Base-by-base conservation (phyloP, 495 filamentous ascomycete genomes). In the Aspergillus carlsbadensis region DNA sequence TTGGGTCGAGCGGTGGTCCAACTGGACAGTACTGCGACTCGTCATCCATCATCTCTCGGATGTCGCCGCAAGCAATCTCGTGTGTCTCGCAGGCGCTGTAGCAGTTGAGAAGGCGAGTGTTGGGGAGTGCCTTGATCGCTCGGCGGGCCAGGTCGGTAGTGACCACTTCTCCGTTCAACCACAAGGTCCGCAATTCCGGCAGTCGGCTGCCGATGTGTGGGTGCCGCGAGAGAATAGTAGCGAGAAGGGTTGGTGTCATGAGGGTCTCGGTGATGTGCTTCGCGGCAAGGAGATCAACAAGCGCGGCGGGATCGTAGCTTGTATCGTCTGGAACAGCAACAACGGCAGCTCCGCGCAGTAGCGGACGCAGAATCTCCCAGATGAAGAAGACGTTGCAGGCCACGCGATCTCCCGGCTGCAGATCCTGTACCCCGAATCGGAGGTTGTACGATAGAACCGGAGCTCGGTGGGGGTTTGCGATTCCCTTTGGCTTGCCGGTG, bases 331-430 rank as follows among this genome's bases (percentile, higher is more conserved):
- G 84, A 11, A 89, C 84, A 1, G 77, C 73, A 6, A 89, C 78
- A 4, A 86, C 84, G 2, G 86, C 87, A 3, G 84, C 86, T 62
- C 86, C 86, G 20, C 86, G 77, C 43, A 89, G 57, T n/a, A 89
- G 71, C 10, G 86, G 86, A 10, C 86, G 81, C 24, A 89, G 54
- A n/a, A 87, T 87, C 57, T 89, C 86, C 86, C 86, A 89, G 47
- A 89, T 71, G 64, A 89, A 89, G 62, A 87, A 89, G 18, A 87
- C 86, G 77, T 89, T 89, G 62, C 85, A 89, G 17, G 86, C 86
- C 10, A 87, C 84, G 2, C 86, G 81, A 56, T 87, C 86, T 3
- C 84, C 83, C 0, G 82, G 84, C 21, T 77, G 68, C 5, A 85
- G 68, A 64, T 89, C 84, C 52, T 80, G 84, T 1, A 87, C 61